Conservation (phyloP, 441 rosid species). For the Geranium incanum region DNA sequence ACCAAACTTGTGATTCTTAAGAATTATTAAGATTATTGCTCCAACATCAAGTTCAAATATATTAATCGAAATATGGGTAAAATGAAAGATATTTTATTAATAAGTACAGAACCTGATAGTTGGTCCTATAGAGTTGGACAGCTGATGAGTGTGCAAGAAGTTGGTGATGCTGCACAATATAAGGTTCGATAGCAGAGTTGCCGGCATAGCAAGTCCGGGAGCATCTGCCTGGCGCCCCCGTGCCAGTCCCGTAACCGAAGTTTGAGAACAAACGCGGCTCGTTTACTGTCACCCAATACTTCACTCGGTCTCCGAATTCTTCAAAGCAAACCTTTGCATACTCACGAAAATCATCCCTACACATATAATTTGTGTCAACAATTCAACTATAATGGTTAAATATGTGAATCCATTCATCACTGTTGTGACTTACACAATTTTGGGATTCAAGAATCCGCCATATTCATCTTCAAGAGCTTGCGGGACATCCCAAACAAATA, state of each 20-base stretch:
- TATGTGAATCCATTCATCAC: no score
- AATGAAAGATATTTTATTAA: no score
- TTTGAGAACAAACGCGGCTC: slow-evolving; percentile 29
- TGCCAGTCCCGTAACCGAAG: slow-evolving; percentile 25
- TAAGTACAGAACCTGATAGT: slow-evolving; percentile 22
- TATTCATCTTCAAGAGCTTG: slow-evolving; percentile 54
- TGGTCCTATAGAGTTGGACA: slow-evolving; percentile 26
- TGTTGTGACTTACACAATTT: slow-evolving; percentile 31
- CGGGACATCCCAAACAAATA: slow-evolving; percentile 58
- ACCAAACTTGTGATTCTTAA: no score
- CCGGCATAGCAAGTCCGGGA: slow-evolving; percentile 26
- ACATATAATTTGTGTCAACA: neutral
- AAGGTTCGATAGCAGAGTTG: slow-evolving; percentile 29
- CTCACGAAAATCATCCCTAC: slow-evolving; percentile 33
- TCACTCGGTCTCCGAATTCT: slow-evolving; percentile 40
- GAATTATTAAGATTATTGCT: no score
- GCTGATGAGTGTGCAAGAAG: slow-evolving; percentile 32
- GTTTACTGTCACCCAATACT: slow-evolving; percentile 40
- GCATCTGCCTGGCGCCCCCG: slow-evolving; percentile 28
- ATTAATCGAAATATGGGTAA: no score
- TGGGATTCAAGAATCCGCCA: slow-evolving; percentile 37
- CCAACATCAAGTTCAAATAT: no score
- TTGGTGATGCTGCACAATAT: slow-evolving; percentile 27
- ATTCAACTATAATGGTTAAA: neutral
- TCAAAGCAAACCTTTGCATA: slow-evolving; percentile 36